Conservation (phyloP, 768 basidiomycete genomes). For the Amanita molliuscula region DNA sequence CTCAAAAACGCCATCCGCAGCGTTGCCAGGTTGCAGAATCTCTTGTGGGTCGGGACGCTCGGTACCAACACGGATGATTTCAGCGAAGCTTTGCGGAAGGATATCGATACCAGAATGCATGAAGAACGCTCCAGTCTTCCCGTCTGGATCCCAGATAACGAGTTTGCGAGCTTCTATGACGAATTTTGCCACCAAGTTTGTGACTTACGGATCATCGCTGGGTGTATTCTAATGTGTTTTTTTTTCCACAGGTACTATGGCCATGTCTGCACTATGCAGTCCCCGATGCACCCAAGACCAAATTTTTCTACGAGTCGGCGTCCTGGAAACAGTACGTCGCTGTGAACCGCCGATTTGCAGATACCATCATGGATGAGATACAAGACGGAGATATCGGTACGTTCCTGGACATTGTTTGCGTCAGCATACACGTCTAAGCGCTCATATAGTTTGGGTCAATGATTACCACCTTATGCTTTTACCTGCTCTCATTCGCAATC, state of each 20-base stretch:
- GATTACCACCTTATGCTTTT: slow-evolving; percentile 97
- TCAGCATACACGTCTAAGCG: not conserved
- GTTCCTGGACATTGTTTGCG: slow-evolving; percentile 7
- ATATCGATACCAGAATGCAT: slow-evolving; percentile 44
- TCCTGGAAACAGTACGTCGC: slow-evolving; percentile 80
- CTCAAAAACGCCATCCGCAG: slow-evolving; percentile 75
- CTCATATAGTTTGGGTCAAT: slow-evolving; percentile 60
- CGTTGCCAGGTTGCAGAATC: slow-evolving; percentile 41
- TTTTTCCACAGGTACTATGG: slow-evolving; percentile 54
- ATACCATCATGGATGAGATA: slow-evolving; percentile 70
- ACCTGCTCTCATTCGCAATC: slow-evolving; percentile 73
- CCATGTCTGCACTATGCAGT: slow-evolving; percentile 81
- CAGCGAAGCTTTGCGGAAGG: slow-evolving; percentile 39
- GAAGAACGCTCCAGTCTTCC: slow-evolving; percentile 29
- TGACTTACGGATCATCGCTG: not conserved
- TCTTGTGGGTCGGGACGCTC: slow-evolving; percentile 62
- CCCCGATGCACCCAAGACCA: slow-evolving; percentile 81
- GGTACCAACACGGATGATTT: slow-evolving; percentile 63
- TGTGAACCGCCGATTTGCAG: slow-evolving; percentile 87
- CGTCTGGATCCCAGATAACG: slow-evolving; percentile 76
- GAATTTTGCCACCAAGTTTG: slow-evolving; percentile 75
- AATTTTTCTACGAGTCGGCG: slow-evolving; percentile 68
- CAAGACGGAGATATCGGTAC: slow-evolving; percentile 79
- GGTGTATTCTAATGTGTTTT: slow-evolving; percentile 9
- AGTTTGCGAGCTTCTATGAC: slow-evolving; percentile 74